Evolutionary conservation across 805 yeast species (phyloP).

Genomic region (Saccharomycopsis sp.): DNA sequence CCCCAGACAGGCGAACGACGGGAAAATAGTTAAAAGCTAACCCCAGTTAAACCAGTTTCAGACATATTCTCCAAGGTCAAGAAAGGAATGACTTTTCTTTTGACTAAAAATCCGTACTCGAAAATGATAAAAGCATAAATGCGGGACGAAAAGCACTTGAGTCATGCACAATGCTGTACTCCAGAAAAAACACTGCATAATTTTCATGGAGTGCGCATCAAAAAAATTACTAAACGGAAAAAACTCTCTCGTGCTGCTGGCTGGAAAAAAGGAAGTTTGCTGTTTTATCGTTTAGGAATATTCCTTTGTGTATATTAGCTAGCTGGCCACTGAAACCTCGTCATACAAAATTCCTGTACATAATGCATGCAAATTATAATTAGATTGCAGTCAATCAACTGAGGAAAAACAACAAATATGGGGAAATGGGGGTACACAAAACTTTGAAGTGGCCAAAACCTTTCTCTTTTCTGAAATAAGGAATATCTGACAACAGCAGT

Average conservation of each 20-base stretch:
- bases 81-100: background rate
- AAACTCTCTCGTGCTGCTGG: background rate
- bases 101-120: background rate
- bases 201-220: background rate
- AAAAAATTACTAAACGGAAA: background rate
- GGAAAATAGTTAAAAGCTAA: background rate
- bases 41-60: background rate
- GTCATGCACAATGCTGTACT: background rate
- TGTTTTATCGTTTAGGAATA: background rate
- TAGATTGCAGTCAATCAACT: background rate
- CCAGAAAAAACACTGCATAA: background rate
- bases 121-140: background rate
- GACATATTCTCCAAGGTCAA: background rate
- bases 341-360: background rate
- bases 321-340: background rate
- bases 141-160: background rate
- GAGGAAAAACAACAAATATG: background rate
- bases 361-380: background rate
- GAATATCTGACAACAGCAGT: background rate
- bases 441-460: background rate
- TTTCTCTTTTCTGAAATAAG: background rate
- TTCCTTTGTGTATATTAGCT: background rate
- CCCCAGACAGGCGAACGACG: background rate
- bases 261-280: slow-evolving; percentile 1
- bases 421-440: background rate